phyloP scores from a whole-genome alignment of 345 rosid genomes.

The Sapria himalayana region DNA sequence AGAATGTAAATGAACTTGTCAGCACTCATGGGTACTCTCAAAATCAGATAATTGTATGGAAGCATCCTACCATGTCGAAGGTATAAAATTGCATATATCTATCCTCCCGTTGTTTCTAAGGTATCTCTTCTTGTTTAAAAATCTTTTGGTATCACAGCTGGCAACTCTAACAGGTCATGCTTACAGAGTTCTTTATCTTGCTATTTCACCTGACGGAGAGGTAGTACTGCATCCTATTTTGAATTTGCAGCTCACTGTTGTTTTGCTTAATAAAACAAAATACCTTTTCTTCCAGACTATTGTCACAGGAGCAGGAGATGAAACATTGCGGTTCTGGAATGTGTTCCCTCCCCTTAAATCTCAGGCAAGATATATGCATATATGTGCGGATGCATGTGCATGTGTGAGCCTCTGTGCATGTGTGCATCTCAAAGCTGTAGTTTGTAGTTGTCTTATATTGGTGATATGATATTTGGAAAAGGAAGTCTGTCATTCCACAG shows the following conservation, averaged over 20 bases:
- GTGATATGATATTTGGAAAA: not conserved
- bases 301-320: conserved; percentile 99
- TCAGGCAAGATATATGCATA: conserved; percentile 27
- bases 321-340: conserved; percentile 90
- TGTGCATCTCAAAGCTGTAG: not conserved
- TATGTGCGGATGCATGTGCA: not conserved
- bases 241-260: conserved; percentile 1
- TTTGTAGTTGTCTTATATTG: not conserved
- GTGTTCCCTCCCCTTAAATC: conserved; percentile 93
- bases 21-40: conserved; percentile 99
- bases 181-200: conserved; percentile 88
- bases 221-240: conserved; percentile 15
- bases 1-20: conserved; percentile 92
- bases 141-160: conserved; percentile 30
- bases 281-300: conserved; percentile 37
- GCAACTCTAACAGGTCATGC: conserved; percentile 95
- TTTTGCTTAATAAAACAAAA: not conserved
- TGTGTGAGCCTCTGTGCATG: not conserved
- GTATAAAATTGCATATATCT: conserved; percentile 13
- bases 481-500: not conserved
- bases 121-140: conserved; percentile 1
- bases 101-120: not conserved
- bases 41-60: conserved; percentile 95
- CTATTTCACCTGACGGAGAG: conserved; percentile 99
- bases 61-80: conserved; percentile 96